These are phyloP conservation scores for Lipomyces lipofer DNA, from an alignment of 805 yeast species.

Conservation along the genomic window DNA sequence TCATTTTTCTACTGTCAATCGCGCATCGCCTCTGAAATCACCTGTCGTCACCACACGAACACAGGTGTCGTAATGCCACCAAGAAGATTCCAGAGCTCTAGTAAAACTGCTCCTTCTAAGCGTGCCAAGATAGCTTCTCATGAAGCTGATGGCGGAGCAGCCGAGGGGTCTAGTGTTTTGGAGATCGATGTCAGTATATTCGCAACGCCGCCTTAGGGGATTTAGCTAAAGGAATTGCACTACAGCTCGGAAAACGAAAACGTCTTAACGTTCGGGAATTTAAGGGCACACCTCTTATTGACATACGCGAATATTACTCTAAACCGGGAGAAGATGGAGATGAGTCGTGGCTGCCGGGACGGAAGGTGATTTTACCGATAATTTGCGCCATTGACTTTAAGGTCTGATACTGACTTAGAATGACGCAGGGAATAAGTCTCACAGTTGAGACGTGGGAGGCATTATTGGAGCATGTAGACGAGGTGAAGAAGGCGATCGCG, in stretches of 20 bases:
- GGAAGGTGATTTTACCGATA: slow-evolving; percentile 50
- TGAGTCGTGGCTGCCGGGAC: slow-evolving; percentile 60
- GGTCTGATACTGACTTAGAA: slow-evolving; percentile 22
- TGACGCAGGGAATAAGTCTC: slow-evolving; percentile 38
- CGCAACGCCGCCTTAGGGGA: no score
- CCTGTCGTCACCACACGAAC: no score
- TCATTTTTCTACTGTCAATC: no score
- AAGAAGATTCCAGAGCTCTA: background rate
- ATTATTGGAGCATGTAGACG: slow-evolving; percentile 27
- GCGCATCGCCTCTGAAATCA: no score
- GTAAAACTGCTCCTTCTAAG: background rate
- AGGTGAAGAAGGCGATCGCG: slow-evolving; percentile 33
- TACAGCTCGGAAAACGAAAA: slow-evolving; percentile 60
- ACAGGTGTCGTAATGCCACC: no score
- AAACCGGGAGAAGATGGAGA: slow-evolving; percentile 54
- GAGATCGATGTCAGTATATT: slow-evolving; percentile 14
- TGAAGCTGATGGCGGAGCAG: background rate
- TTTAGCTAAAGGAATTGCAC: background rate
- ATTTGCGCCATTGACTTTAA: background rate
- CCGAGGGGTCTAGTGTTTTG: background rate
- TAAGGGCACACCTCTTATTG: slow-evolving; percentile 66
- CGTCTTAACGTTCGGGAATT: slow-evolving; percentile 72
- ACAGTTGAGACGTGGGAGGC: slow-evolving; percentile 34
- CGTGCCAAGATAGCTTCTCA: background rate
- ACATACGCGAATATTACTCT: slow-evolving; percentile 77